A percentile compares a stretch with the other conserved stretches of the same genome.
Evolutionary conservation across 768 basidiomycete genomes (phyloP).

Genomic region (Leucogyrophana mollusca): DNA sequence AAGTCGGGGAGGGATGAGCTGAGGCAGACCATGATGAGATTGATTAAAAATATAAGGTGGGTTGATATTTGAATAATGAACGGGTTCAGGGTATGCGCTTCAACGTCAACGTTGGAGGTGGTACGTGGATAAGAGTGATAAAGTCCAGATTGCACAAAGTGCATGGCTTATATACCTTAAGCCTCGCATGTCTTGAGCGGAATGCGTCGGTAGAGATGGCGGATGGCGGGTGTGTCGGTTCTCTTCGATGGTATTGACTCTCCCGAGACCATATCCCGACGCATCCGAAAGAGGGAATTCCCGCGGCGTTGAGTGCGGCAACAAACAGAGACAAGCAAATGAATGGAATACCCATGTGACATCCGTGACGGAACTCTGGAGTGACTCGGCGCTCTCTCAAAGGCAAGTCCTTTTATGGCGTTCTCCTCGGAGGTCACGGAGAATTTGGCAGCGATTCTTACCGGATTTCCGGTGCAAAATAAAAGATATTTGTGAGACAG

Average conservation of each 20-base stretch:
- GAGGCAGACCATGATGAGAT: no score
- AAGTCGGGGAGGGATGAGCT: constrained; percentile 43
- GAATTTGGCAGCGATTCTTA: not conserved
- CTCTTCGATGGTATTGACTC: not conserved
- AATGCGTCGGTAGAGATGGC: no score
- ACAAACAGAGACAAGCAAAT: not conserved
- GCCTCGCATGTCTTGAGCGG: no score
- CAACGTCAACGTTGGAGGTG: not conserved
- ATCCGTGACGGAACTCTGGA: not conserved
- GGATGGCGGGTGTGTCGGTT: not conserved
- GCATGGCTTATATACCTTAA: no score
- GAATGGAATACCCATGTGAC: not conserved
- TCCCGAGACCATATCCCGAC: not conserved
- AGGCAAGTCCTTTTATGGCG: constrained; percentile 5
- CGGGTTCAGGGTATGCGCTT: not conserved
- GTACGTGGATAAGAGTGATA: not conserved
- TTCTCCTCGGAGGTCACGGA: constrained; percentile 7
- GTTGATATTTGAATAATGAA: constrained; percentile 49
- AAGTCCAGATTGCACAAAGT: not conserved
- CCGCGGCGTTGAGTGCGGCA: not conserved
- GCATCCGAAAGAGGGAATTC: constrained; percentile 1
- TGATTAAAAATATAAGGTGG: constrained; percentile 65
- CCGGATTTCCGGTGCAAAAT: no score
- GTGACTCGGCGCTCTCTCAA: constrained; percentile 2
- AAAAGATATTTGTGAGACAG: no score